phyloP scores from a whole-genome alignment of 2,329 filamentous ascomycete genomes.

The Cryphonectria carpinicola region DNA sequence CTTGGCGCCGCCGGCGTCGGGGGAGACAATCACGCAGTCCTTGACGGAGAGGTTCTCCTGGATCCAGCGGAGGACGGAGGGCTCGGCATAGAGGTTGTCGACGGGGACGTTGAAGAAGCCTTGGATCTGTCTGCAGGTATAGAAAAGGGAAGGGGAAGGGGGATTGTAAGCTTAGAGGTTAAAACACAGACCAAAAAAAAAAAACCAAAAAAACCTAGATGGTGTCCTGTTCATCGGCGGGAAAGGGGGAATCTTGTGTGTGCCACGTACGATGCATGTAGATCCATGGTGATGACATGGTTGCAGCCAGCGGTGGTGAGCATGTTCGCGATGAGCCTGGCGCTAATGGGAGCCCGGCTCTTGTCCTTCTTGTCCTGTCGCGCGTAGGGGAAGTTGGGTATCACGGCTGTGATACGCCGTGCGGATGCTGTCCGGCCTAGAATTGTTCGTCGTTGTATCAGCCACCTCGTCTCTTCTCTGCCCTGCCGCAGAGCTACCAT shows the following conservation, averaged over 20 bases:
- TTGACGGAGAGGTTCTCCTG: conserved; percentile 83
- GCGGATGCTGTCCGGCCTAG: conserved; percentile 66
- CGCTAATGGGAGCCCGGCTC: conserved; percentile 93
- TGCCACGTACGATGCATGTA: conserved; percentile 78
- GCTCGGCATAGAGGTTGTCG: conserved; percentile 91
- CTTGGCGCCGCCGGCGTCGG: conserved; percentile 95
- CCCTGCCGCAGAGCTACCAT: neutral
- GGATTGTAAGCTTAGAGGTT: conserved; percentile 62
- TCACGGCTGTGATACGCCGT: conserved; percentile 89
- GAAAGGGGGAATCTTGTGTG: conserved; percentile 14
- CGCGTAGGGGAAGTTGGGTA: conserved; percentile 96
- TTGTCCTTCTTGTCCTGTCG: conserved; percentile 72
- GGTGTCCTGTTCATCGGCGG: too few relatives aligned
- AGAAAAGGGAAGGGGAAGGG: conserved; percentile 44
- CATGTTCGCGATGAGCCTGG: conserved; percentile 97
- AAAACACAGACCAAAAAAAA: too few relatives aligned
- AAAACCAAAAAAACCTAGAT: too few relatives aligned
- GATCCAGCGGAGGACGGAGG: conserved; percentile 71
- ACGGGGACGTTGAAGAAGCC: conserved; percentile 99
- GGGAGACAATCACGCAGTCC: conserved; percentile 90
- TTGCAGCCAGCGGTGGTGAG: conserved; percentile 85
- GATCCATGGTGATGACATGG: conserved; percentile 89
- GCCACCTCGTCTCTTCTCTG: neutral
- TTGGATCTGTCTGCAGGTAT: conserved; percentile 72
- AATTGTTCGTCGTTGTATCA: conserved; percentile 9